phyloP scores from a whole-genome alignment of 2,329 filamentous ascomycete genomes.

The Penicillium sp. region DNA sequence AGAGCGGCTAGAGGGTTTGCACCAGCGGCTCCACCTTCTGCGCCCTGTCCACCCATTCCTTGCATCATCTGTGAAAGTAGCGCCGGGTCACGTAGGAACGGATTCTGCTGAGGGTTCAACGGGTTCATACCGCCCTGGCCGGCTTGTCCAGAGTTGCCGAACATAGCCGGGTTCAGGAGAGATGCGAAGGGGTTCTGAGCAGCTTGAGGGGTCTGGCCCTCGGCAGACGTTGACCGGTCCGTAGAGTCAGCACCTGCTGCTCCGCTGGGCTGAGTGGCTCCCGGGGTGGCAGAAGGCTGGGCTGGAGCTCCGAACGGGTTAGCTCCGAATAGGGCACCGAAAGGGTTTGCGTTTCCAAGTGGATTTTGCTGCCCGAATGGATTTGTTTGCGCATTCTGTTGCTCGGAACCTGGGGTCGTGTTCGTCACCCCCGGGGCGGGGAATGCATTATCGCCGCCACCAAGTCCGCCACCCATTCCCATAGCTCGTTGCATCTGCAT shows the following conservation, averaged over 20 bases:
- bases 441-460: slow-evolving; percentile 59
- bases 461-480: slow-evolving; percentile 49
- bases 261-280: slow-evolving; percentile 30
- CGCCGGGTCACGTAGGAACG: slow-evolving; percentile 59
- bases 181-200: slow-evolving; percentile 66
- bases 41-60: slow-evolving; percentile 42
- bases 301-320: slow-evolving; percentile 25
- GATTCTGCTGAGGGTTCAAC: slow-evolving; percentile 49
- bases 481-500: slow-evolving; percentile 73
- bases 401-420: slow-evolving; percentile 56
- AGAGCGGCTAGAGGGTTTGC: slow-evolving; percentile 48
- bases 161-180: slow-evolving; percentile 54
- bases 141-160: slow-evolving; percentile 31
- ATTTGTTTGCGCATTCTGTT: slow-evolving; percentile 30
- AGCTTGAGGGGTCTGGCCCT: slow-evolving; percentile 38
- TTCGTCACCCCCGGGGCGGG: slow-evolving; percentile 91
- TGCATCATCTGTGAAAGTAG: slow-evolving; percentile 58
- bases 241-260: slow-evolving; percentile 30
- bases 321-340: slow-evolving; percentile 57
- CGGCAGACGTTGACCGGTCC: slow-evolving; percentile 29
- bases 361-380: slow-evolving; percentile 21
- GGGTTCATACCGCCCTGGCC: slow-evolving; percentile 46
- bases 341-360: slow-evolving; percentile 44
- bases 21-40: slow-evolving; percentile 33
- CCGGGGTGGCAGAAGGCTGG: slow-evolving; percentile 32